Evolutionary conservation across 2,329 filamentous ascomycete species (phyloP), one percentile per base, ranked within the genome.

Genomic region (Lasiodiplodia gonubiensis): DNA sequence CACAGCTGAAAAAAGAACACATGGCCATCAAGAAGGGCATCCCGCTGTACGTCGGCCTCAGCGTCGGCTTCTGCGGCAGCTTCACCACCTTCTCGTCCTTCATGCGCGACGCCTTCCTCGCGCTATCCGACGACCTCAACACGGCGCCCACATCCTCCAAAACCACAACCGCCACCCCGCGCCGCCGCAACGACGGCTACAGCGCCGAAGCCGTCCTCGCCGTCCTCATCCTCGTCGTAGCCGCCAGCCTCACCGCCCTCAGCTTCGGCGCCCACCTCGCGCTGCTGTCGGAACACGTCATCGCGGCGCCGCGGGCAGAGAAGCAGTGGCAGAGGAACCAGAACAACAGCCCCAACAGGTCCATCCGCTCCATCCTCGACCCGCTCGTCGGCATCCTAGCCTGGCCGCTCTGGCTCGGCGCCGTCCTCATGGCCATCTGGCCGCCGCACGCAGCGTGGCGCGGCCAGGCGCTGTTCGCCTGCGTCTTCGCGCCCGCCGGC

Each of bases 1-100:
- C 30, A 11, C 35, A 42, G 16, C 39, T 60, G 0, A 10, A 42
- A 11, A 64, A 33, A 21, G 72, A 75, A 7, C 77, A 81, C 53
- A 70, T 68, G 10, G 81, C 89, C 74, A 84, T 77, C 35, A 97
- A 97, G 76, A 97, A 96, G 81, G 91, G 91, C 0, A 91, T 97
- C 35, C 94, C 94, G 0, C 83, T 97, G 0, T 97, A 96, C 75
- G 90, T 97, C 68, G 94, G 92, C 59, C 86, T 97, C 7, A 88
- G 92, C 0, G 96, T 91, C 0, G 94, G 91, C 14, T 95, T 95
- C 78, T 97, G 93, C 74, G 92, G 94, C 69, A 94, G 91, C 71
- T 92, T 95, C 74, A 97, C 94, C 0, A 94, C 91, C 12, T 97
- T 97, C 79, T 97, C 93, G 0, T 88, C 89, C 23, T 96, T 97